Evolutionary conservation across 257 asterid species (phyloP), one percentile per base, ranked within the genome.

Genomic region (Solanum dulcamara): DNA sequence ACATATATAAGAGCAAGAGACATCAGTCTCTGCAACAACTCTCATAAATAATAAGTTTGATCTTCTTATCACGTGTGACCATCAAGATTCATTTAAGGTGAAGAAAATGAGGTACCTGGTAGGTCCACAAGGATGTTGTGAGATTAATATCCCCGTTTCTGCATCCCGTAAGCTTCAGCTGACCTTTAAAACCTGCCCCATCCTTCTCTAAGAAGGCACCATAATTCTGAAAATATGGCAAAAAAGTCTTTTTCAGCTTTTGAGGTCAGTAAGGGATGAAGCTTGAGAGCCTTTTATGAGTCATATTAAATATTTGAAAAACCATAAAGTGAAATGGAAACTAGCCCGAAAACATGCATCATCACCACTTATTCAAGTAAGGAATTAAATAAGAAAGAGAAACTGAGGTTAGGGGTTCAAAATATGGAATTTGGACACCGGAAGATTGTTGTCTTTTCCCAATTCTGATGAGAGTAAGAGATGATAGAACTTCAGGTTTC

Each of bases 171-270:
- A 96, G 89, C 89, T 91, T 93, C 85, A 96, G 83, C 85, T 90
- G 91, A 86, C 99, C 99, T 91, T 89, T 91, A 90, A 95, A 90
- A 55, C 98, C 99, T 79, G 97, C 98, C 60, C 99, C 98, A 72
- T 96, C 99, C 91, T 93, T 95, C 93, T 96, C 99, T 40, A 93
- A 93, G 90, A 91, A 91, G 80, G 98, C 99, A 60, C 99, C 99
- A 89, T 95, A 94, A 79, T 96, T 96, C 99, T 96, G 94, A 84
- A 88, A 77, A 67, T 85, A 88, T 74, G 83, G 84, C 62, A 88
- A 87, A 48, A 81, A 60, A 81, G 84, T 48, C 64, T 12, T 26
- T 72, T 79, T 77, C 30, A 79, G 66, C 64, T 48, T 37, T 79
- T 28, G 38, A 79, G 33, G 40, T 44, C 60, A 75, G 66, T 53